Evolutionary conservation across 257 asterid genomes (phyloP).

Genomic region (Ilex asprella): DNA sequence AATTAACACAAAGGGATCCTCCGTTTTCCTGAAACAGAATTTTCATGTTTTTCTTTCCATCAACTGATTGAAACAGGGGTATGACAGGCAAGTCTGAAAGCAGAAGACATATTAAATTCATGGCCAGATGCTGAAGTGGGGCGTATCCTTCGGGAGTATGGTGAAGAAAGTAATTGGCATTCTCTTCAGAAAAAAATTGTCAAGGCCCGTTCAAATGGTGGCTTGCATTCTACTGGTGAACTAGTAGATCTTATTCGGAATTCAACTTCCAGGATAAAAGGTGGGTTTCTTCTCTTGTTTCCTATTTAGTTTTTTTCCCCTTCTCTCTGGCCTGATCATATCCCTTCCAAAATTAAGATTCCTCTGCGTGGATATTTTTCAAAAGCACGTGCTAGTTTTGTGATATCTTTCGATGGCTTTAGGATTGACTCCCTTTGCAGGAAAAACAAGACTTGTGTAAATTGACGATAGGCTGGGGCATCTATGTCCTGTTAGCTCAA

Average conservation of each 20-base stretch:
- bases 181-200: slow-evolving; percentile 69
- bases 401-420: neutral
- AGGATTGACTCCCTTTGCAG: neutral
- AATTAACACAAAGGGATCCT: too few species aligned
- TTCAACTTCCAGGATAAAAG: slow-evolving; percentile 67
- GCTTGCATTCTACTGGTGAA: slow-evolving; percentile 76
- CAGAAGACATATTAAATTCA: slow-evolving; percentile 83
- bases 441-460: neutral
- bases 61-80: slow-evolving; percentile 57
- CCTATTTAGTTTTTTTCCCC: neutral
- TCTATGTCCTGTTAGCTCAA: neutral
- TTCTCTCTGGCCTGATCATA: too few species aligned
- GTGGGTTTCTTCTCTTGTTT: slow-evolving; percentile 23
- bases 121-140: slow-evolving; percentile 96
- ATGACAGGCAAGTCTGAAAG: slow-evolving; percentile 83
- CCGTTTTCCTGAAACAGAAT: slow-evolving; percentile 3
- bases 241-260: slow-evolving; percentile 70
- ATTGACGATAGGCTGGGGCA: neutral
- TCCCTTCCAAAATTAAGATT: neutral
- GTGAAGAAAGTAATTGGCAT: slow-evolving; percentile 95
- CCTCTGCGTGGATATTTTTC: neutral
- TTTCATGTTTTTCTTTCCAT: slow-evolving; percentile 23
- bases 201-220: slow-evolving; percentile 73
- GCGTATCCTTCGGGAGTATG: slow-evolving; percentile 75
- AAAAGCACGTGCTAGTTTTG: neutral